Conservation (phyloP, 331 rosid species). For the Rosa hybrid region DNA sequence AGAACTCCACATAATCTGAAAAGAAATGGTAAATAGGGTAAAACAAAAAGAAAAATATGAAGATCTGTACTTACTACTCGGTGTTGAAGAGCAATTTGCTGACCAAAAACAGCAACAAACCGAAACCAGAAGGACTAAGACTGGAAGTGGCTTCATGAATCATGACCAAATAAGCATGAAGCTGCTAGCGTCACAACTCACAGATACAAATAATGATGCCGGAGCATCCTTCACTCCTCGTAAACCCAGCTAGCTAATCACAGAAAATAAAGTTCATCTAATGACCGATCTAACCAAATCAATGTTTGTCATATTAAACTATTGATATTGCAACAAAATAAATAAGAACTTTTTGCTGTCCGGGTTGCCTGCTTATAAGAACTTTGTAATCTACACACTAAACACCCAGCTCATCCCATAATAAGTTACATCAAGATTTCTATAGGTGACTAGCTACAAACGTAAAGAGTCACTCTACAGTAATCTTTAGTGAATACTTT, state of each 20-base stretch:
- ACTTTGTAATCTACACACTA: background rate
- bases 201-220: background rate
- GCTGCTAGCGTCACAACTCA: background rate
- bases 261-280: background rate
- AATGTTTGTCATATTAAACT: background rate
- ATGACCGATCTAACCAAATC: background rate
- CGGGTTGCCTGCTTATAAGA: background rate
- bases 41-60: too few relatives aligned
- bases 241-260: background rate
- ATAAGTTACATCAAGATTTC: background rate
- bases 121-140: background rate
- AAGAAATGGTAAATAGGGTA: background rate
- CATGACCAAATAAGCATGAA: background rate
- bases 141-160: background rate
- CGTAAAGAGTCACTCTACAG: background rate
- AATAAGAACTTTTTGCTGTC: background rate
- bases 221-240: background rate
- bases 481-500: background rate
- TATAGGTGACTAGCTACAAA: background rate
- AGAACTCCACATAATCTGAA: background rate
- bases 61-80: background rate
- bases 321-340: background rate
- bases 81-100: background rate
- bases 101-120: background rate
- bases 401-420: background rate